Conservation (phyloP, 169 alveolate species). For the Cryptosporidium baileyi region DNA sequence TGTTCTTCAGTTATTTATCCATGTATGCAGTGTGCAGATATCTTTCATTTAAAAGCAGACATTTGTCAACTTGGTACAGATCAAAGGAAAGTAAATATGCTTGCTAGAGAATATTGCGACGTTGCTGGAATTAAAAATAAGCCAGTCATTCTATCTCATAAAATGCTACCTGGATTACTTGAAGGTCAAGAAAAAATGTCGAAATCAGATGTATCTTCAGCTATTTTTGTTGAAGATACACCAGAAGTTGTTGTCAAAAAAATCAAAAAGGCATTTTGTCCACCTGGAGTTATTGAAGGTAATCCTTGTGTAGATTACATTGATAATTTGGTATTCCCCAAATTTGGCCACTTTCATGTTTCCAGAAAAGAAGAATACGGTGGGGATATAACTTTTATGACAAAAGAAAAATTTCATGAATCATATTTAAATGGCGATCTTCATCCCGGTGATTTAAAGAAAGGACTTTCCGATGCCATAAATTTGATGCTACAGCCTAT, state of each 20-base stretch:
- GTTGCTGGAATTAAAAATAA: slow-evolving; percentile 81
- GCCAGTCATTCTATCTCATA: slow-evolving; percentile 94
- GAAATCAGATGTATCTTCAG: slow-evolving; percentile 93
- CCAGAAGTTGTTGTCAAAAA: slow-evolving; percentile 86
- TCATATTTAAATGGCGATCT: slow-evolving; percentile 88
- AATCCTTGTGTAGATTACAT: slow-evolving; percentile 96
- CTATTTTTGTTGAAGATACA: slow-evolving; percentile 98
- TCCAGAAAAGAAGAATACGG: slow-evolving; percentile 65
- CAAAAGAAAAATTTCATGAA: slow-evolving; percentile 86
- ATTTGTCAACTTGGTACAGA: slow-evolving; percentile 98
- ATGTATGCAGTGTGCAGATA: slow-evolving; percentile 99
- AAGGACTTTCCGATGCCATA: slow-evolving; percentile 86
- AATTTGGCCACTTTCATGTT: slow-evolving; percentile 67
- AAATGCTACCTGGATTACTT: slow-evolving; percentile 94
- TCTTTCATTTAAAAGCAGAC: slow-evolving; percentile 96
- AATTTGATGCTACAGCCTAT: slow-evolving; percentile 95
- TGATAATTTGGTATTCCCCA: slow-evolving; percentile 84
- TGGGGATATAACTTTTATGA: slow-evolving; percentile 83
- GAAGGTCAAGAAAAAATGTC: slow-evolving; percentile 98
- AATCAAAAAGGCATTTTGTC: slow-evolving; percentile 96
- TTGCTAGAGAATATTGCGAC: slow-evolving; percentile 95
- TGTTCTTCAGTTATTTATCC: slow-evolving; percentile 85
- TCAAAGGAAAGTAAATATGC: slow-evolving; percentile 99
- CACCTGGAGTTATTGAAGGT: slow-evolving; percentile 86
- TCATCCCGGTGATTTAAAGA: slow-evolving; percentile 95